Base-by-base conservation (phyloP, 352 stramenopile species). In the Hyphochytrium catenoides region DNA sequence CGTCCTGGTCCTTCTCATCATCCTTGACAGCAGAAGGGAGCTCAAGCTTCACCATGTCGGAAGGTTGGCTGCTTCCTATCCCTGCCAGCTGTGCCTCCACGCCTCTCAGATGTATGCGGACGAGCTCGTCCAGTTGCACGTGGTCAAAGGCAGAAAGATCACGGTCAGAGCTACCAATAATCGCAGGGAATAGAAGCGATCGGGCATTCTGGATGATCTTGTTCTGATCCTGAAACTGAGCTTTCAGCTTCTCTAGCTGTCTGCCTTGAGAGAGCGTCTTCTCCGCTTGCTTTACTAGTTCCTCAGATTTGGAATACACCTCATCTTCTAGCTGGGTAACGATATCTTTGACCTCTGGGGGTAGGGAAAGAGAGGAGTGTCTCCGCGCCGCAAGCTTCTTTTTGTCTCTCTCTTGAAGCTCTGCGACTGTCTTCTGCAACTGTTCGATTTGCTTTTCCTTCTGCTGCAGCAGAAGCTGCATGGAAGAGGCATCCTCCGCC, bases 231-330 rank as follows among this genome's bases (percentile, higher is more conserved):
- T 54, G 44, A n/a, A 60, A 42, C 28, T 68, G 46, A 2, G 30
- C 17, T 31, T 58, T 68, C 20, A 56, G 33, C 19, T 61, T 59
- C 8, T 71, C 58, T 8, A 59, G 47, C 16, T 47, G 45, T 8
- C 56, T 43, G 3, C 50, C 55, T 9, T 73, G 39, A 16, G 46
- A 43, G 11, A 82, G 25, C 24, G 71, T 56, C 33, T 71, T 75
- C 42, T 82, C 67, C 4, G 56, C 60, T 46, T 78, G 64, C 15
- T 57, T 43, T 7, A 82, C 62, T 15, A 78, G 59, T 45, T 75
- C 62, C 33, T 72, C 50, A 0, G 57, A 74, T 31, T 76, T 82
- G 8, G 51, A 22, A 41, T 71, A 76, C 16, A 82, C 44, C 26
- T 74, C 57, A 16, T 78, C 49, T 31, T 77, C 62, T 31, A 76